phyloP scores from a whole-genome alignment of 176 grass and related monocot genomes.

The Neostapfia colusana region DNA sequence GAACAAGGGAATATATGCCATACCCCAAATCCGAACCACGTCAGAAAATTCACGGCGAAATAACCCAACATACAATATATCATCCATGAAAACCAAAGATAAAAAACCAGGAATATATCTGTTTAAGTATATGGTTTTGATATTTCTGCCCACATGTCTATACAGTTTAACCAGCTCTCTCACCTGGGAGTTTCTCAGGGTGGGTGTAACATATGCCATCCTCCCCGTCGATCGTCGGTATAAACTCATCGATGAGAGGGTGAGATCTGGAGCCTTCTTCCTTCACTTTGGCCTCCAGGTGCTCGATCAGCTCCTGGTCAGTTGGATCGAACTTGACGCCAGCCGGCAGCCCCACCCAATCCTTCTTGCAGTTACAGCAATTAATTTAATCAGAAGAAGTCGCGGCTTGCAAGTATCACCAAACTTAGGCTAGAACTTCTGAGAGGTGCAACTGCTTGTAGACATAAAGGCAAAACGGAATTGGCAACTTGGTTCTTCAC shows the following conservation, averaged over 20 bases:
- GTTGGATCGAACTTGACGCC: conserved; percentile 98
- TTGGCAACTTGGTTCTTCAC: conserved; percentile 28
- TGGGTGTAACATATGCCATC: conserved; percentile 99
- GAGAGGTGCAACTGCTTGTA: conserved; percentile 1
- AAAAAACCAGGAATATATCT: conserved; percentile 48
- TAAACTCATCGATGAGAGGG: conserved; percentile 94
- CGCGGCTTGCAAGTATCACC: conserved; percentile 28
- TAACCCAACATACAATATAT: conserved; percentile 51
- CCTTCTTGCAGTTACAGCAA: conserved; percentile 55
- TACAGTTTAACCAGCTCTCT: conserved; percentile 25
- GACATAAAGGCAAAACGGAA: conserved; percentile 33
- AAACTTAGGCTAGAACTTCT: conserved; percentile 6
- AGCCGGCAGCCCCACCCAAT: conserved; percentile 88
- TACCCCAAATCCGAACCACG: conserved; percentile 56
- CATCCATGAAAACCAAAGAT: conserved; percentile 42
- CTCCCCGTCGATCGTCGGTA: conserved; percentile 94
- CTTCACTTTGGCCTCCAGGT: conserved; percentile 86
- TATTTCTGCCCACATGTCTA: conserved; percentile 26
- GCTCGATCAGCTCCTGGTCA: conserved; percentile 94
- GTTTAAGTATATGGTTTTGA: conserved; percentile 32
- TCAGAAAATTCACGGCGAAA: conserved; percentile 41
- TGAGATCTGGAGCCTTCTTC: conserved; percentile 78
- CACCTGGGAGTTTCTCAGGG: conserved; percentile 98
- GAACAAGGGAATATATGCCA: conserved; percentile 66
- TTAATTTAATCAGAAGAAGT: conserved; percentile 44